These are phyloP conservation scores for Lasiosphaeriaceae sp. DNA, from an alignment of 495 filamentous ascomycete species.

Conservation along the genomic window DNA sequence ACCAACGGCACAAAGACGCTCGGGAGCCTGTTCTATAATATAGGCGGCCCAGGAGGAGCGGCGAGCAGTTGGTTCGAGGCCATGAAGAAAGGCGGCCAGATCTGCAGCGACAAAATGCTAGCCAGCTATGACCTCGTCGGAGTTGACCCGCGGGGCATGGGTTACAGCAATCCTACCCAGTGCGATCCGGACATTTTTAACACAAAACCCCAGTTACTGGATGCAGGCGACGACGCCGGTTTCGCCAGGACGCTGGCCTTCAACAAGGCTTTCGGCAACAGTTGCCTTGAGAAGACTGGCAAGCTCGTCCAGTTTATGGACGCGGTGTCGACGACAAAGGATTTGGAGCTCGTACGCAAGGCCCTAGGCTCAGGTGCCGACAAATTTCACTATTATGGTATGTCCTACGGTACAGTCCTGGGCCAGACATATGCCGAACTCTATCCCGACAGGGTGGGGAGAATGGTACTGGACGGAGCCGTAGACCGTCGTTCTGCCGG, in stretches of 20 bases:
- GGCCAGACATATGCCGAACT: conserved; percentile 1
- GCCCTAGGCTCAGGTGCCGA: neutral
- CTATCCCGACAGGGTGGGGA: conserved; percentile 1
- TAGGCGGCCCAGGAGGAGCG: neutral
- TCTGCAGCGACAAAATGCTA: neutral
- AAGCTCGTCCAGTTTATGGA: neutral
- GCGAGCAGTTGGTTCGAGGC: neutral
- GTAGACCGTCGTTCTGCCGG: conserved; percentile 2
- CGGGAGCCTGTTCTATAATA: neutral
- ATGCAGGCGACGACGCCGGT: neutral
- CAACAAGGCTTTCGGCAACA: neutral
- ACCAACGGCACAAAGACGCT: neutral
- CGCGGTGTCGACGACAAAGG: neutral
- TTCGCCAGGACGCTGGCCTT: neutral
- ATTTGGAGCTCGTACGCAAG: neutral
- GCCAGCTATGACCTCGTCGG: neutral
- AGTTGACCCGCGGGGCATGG: neutral
- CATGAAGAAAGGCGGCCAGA: neutral
- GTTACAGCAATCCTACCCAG: neutral
- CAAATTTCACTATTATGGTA: neutral
- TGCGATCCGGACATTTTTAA: neutral
- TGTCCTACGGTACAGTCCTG: neutral
- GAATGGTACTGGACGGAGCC: conserved; percentile 1
- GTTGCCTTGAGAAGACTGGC: neutral
- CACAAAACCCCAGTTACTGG: neutral